Evolutionary conservation across 108 stramenopile genomes (phyloP).

Genomic region (Pseudonitzschia delicatissima): DNA sequence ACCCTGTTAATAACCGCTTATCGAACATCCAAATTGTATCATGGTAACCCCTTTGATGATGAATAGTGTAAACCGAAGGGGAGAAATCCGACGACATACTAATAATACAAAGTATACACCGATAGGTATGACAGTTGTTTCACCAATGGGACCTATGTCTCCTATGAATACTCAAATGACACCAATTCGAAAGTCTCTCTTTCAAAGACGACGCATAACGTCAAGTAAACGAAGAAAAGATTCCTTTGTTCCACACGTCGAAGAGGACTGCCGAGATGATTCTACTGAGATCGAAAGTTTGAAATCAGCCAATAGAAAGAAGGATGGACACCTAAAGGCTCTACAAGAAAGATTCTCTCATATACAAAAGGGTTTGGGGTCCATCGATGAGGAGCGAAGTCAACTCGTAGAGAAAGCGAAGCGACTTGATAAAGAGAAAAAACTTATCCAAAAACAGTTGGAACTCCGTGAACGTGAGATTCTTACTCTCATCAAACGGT

Average conservation of each 20-base stretch:
- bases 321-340: constrained; percentile 18
- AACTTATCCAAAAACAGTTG: constrained; percentile 32
- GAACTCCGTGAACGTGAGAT: constrained; percentile 44
- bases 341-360: constrained; percentile 33
- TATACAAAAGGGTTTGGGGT: constrained; percentile 33
- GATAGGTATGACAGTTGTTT: constrained; percentile 18
- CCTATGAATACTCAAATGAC: constrained; percentile 11
- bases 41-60: neutral
- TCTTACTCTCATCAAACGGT: constrained; percentile 36
- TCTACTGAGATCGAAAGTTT: neutral
- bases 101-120: constrained; percentile 16
- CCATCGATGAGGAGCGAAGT: constrained; percentile 41
- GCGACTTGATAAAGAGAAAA: constrained; percentile 40
- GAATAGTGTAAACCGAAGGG: neutral
- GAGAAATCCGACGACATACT: neutral
- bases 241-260: neutral
- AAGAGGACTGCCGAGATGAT: neutral
- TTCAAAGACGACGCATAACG: constrained; percentile 11
- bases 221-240: constrained; percentile 8
- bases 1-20: too few species aligned
- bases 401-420: constrained; percentile 19
- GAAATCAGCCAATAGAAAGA: constrained; percentile 9
- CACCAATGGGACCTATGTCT: constrained; percentile 14
- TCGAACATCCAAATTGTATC: too few species aligned
- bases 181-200: constrained; percentile 17